Conservation (phyloP, 2,329 filamentous ascomycete species). For the Ophiostoma himal-ulmi region DNA sequence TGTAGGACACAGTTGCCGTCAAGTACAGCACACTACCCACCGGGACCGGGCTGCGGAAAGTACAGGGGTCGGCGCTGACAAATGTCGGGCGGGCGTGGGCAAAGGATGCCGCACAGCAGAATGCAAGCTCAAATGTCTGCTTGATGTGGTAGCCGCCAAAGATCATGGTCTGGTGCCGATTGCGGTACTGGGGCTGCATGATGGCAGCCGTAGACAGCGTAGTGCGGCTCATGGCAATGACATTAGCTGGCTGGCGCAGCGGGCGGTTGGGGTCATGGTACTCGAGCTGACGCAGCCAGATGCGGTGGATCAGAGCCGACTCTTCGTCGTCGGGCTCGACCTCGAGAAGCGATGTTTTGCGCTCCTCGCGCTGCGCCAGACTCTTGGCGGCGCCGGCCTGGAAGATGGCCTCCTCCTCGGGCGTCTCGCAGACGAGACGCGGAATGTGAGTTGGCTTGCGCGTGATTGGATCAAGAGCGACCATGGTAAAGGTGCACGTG, state of each 20-base stretch:
- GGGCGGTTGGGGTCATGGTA: slow-evolving; percentile 36
- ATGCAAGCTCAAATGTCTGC: slow-evolving; percentile 69
- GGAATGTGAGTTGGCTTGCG: slow-evolving; percentile 59
- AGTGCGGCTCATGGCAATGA: slow-evolving; percentile 55
- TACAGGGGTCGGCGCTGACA: slow-evolving; percentile 57
- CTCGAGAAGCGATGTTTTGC: slow-evolving; percentile 45
- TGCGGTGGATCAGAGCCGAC: slow-evolving; percentile 64
- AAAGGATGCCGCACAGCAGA: slow-evolving; percentile 51
- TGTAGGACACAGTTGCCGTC: slow-evolving; percentile 66
- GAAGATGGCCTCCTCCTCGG: slow-evolving; percentile 60
- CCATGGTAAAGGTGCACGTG: slow-evolving; percentile 64
- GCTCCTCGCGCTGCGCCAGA: slow-evolving; percentile 53
- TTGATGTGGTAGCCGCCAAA: slow-evolving; percentile 71
- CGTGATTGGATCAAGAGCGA: slow-evolving; percentile 62
- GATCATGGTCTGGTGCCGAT: slow-evolving; percentile 66
- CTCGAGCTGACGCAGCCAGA: slow-evolving; percentile 59
- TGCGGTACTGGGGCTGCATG: slow-evolving; percentile 60
- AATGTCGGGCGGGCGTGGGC: slow-evolving; percentile 21
- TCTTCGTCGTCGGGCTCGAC: slow-evolving; percentile 66
- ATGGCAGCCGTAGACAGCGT: slow-evolving; percentile 58
- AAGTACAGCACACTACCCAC: slow-evolving; percentile 69
- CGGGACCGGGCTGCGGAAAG: slow-evolving; percentile 68
- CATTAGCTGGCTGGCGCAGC: slow-evolving; percentile 34
- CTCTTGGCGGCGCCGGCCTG: slow-evolving; percentile 30
- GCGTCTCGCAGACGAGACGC: slow-evolving; percentile 51